Conservation (phyloP, 495 filamentous ascomycete genomes). For the Hypomontagnella monticulosa region DNA sequence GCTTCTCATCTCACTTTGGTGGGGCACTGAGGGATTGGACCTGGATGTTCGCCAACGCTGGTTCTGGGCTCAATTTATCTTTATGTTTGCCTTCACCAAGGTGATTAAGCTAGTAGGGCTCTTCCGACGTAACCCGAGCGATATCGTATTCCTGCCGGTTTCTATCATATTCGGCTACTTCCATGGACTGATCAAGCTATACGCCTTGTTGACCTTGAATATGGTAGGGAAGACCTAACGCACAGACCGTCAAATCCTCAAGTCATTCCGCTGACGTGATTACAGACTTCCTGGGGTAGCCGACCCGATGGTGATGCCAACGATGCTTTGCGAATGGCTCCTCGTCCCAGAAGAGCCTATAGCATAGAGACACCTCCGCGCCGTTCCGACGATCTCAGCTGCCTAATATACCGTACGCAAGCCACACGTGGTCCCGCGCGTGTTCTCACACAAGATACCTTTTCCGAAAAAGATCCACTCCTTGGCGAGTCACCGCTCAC, state of each 20-base stretch:
- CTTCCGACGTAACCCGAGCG: slow-evolving; percentile 64
- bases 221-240: slow-evolving; percentile 33
- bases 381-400: slow-evolving; percentile 41
- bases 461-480: slow-evolving; percentile 37
- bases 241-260: background rate
- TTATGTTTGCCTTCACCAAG: slow-evolving; percentile 63
- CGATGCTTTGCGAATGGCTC: slow-evolving; percentile 65
- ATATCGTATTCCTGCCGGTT: slow-evolving; percentile 64
- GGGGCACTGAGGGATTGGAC: slow-evolving; percentile 58
- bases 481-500: slow-evolving; percentile 27
- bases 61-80: slow-evolving; percentile 59
- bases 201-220: slow-evolving; percentile 62
- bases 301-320: slow-evolving; percentile 72
- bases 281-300: slow-evolving; percentile 77
- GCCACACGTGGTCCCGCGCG: slow-evolving; percentile 10
- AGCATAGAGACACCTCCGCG: slow-evolving; percentile 57
- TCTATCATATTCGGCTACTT: slow-evolving; percentile 68
- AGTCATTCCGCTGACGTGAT: slow-evolving; percentile 33
- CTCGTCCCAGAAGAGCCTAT: slow-evolving; percentile 57
- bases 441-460: too few species aligned
- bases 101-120: slow-evolving; percentile 69
- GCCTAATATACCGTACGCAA: slow-evolving; percentile 22
- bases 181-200: slow-evolving; percentile 71
- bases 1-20: slow-evolving; percentile 56
- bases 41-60: slow-evolving; percentile 51